Conservation (phyloP, 169 alveolate species). For the Plasmodium knowlesi region DNA sequence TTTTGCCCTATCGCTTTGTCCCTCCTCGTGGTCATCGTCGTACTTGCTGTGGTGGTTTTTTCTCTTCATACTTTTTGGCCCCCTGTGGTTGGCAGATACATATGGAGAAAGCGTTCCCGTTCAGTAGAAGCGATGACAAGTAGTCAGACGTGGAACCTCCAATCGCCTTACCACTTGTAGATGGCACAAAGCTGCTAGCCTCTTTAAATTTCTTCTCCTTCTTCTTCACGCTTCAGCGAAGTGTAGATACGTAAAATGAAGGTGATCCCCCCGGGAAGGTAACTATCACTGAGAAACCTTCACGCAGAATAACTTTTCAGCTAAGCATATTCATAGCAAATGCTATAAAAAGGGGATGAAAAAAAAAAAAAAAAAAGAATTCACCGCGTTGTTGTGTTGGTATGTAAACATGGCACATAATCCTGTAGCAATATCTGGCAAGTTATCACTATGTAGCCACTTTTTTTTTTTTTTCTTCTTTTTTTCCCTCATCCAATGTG, state of each 20-base stretch:
- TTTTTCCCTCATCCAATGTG: background rate
- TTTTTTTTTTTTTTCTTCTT: no score
- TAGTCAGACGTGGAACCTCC: background rate
- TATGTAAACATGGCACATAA: background rate
- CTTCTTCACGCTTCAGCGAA: background rate
- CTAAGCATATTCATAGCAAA: background rate
- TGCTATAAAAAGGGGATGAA: background rate
- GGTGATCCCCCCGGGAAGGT: background rate
- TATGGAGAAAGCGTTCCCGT: background rate
- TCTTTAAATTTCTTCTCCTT: background rate
- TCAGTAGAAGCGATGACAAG: background rate
- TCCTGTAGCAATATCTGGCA: background rate
- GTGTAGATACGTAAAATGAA: background rate
- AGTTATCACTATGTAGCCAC: background rate
- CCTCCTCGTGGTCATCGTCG: slow-evolving; percentile 2
- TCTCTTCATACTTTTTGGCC: background rate
- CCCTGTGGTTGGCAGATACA: background rate
- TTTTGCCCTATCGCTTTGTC: slow-evolving; percentile 29
- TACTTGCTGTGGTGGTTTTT: slow-evolving; percentile 20
- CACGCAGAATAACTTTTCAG: background rate
- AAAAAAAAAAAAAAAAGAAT: background rate
- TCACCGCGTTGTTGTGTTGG: background rate
- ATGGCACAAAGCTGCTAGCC: background rate
- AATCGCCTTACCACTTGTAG: no score
- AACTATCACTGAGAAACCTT: background rate